These are phyloP conservation scores for Epichloe gansuensis DNA, from an alignment of 2,329 filamentous ascomycete species.

Conservation along the genomic window DNA sequence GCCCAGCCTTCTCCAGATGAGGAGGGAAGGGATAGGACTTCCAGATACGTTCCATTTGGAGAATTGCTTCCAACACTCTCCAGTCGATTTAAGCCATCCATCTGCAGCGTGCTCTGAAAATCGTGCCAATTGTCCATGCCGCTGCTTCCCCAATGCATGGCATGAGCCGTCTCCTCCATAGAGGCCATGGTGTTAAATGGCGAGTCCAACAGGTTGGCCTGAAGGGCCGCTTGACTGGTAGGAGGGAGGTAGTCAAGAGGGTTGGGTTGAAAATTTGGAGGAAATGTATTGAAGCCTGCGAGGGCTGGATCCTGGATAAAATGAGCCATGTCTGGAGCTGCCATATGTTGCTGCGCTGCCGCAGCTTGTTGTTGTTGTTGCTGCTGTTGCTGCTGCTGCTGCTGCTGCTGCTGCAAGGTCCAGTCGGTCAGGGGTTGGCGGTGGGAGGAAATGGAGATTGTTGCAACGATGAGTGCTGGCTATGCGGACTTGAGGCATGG, in stretches of 20 bases:
- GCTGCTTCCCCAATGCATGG: conserved; percentile 46
- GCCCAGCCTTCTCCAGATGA: conserved; percentile 84
- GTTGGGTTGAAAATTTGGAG: conserved; percentile 39
- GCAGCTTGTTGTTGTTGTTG: conserved; percentile 28
- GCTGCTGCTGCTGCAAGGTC: conserved; percentile 45
- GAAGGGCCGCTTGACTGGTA: conserved; percentile 51
- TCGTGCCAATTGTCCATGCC: conserved; percentile 70
- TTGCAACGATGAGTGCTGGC: conserved; percentile 36
- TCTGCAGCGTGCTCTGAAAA: conserved; percentile 50
- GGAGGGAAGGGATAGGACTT: conserved; percentile 69
- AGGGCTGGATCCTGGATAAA: conserved; percentile 47
- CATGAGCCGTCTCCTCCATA: conserved; percentile 41
- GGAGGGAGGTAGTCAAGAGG: conserved; percentile 49
- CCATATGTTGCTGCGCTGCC: conserved; percentile 25
- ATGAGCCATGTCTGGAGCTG: conserved; percentile 34
- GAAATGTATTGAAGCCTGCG: conserved; percentile 42
- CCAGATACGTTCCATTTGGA: conserved; percentile 51
- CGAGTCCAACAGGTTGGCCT: conserved; percentile 50
- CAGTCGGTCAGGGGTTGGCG: conserved; percentile 47
- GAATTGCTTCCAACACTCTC: conserved; percentile 34
- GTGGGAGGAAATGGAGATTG: conserved; percentile 43
- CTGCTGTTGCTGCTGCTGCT: conserved; percentile 29
- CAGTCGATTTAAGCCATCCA: conserved; percentile 32
- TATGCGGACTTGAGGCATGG: conserved; percentile 38
- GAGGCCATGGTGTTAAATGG: conserved; percentile 47